A percentile compares a stretch with the other conserved stretches of the same genome.
Evolutionary conservation across 2,329 filamentous ascomycete genomes (phyloP).

Genomic region (Aureobasidium pullulans): DNA sequence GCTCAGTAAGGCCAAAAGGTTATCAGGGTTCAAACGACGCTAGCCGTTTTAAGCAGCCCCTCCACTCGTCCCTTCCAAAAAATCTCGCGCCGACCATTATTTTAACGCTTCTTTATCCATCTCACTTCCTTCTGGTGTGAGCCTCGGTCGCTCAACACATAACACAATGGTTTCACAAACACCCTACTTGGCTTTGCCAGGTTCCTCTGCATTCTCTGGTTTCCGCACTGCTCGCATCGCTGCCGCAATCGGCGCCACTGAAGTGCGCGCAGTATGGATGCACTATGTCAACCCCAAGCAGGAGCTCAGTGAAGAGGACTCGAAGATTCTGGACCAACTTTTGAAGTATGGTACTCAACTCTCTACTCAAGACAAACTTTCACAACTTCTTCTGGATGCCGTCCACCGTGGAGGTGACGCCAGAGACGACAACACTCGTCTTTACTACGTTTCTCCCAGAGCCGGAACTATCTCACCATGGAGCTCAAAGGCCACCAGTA

Average conservation of each 20-base stretch:
- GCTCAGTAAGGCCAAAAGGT: not conserved
- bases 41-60: not conserved
- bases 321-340: constrained; percentile 49
- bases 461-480: constrained; percentile 83
- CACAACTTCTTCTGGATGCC: constrained; percentile 39
- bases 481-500: constrained; percentile 94
- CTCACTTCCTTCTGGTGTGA: constrained; percentile 12
- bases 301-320: constrained; percentile 37
- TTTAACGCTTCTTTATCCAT: constrained; percentile 2
- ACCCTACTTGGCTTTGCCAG: constrained; percentile 41
- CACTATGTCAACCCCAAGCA: constrained; percentile 43
- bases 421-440: constrained; percentile 42
- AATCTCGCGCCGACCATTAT: constrained; percentile 11
- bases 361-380: constrained; percentile 37
- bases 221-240: constrained; percentile 42
- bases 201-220: constrained; percentile 48
- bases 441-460: constrained; percentile 71
- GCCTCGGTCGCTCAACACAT: constrained; percentile 10
- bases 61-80: constrained; percentile 5
- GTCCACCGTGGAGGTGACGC: constrained; percentile 43
- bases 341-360: constrained; percentile 53
- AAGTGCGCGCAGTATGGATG: constrained; percentile 44
- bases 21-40: not conserved
- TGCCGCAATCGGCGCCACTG: constrained; percentile 37
- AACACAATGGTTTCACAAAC: constrained; percentile 17